Evolutionary conservation across 306 rosid species (phyloP), one percentile per base, ranked within the genome.

Genomic region (Ormosia semicastrata): DNA sequence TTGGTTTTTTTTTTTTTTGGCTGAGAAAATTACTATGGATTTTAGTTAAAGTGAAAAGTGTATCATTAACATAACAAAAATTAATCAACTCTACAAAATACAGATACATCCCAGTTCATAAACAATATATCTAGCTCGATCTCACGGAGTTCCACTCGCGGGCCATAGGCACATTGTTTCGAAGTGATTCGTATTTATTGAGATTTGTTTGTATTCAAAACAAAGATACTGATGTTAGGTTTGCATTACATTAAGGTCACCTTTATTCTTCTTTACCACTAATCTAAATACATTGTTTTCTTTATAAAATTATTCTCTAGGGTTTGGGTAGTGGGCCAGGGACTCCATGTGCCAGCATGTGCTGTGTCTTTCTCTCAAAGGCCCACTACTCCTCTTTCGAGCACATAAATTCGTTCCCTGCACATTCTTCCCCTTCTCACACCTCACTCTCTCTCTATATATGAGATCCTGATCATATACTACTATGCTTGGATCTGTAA

Each of bases 321-420:
- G 88, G 88, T 84, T 90, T 84, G 77, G 87, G 83, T 75, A 72
- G 94, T 92, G 92, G 98, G 94, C 86, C 97, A 85, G n/a, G 1
- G 29, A 2, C 87, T 79, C 93, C 98, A 94, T 91, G 98, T 94
- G 98, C 97, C 77, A 86, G 88, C 98, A 94, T 92, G 97, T 94
- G 98, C 89, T 76, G 71, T 91, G 98, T 94, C 95, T 89, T 86
- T 86, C 94, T 90, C 90, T 85, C 49, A 0, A n/a, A 52, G 93
- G 36, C 94, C 98, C 97, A 85, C 97, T 89, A 86, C 56, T 53
- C 81, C 67, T 72, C 90, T 82, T 83, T 81, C 82, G 10, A 74
- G 74, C 94, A 87, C 94, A 86, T 94, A 92, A 86, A 94, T 94
- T 90, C 86, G 39, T 79, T 83, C 81, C 78, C 87, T 71, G 5